Conservation (phyloP, 2,329 filamentous ascomycete species). For the Fusarium redolens region DNA sequence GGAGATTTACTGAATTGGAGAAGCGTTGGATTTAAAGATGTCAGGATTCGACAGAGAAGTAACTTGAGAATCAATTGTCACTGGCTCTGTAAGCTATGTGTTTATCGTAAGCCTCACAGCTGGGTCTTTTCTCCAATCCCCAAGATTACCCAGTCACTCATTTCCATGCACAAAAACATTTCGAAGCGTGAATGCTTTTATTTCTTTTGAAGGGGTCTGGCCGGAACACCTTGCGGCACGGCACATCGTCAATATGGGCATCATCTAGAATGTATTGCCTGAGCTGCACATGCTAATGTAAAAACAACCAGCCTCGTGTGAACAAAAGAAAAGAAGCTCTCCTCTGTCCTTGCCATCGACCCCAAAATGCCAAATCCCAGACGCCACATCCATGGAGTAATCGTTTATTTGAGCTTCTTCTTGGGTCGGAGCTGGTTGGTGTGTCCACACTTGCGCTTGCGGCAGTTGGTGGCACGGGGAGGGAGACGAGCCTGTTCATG, state of each 20-base stretch:
- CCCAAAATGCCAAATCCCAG: slow-evolving; percentile 57
- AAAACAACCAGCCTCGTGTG: slow-evolving; percentile 54
- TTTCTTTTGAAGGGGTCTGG: slow-evolving; percentile 36
- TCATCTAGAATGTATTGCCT: slow-evolving; percentile 54
- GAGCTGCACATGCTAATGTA: slow-evolving; percentile 55
- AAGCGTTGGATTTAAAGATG: background rate
- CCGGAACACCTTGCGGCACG: slow-evolving; percentile 36
- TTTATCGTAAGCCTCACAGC: background rate
- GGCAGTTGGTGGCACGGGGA: slow-evolving; percentile 99
- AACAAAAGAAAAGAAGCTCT: slow-evolving; percentile 48
- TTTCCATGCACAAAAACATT: background rate
- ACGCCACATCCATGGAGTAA: slow-evolving; percentile 58
- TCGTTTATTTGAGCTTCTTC: slow-evolving; percentile 95
- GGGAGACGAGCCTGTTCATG: slow-evolving; percentile 79
- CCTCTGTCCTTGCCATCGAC: slow-evolving; percentile 51
- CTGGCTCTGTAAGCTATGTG: background rate
- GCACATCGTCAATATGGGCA: slow-evolving; percentile 46
- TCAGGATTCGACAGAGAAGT: background rate
- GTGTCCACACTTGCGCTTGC: slow-evolving; percentile 99
- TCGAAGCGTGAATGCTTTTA: slow-evolving; percentile 40
- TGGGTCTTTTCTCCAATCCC: background rate
- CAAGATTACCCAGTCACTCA: background rate
- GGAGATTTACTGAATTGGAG: background rate
- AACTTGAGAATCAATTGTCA: background rate
- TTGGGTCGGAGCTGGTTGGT: slow-evolving; percentile 99